These are phyloP conservation scores for Penicillium paxilli DNA, from an alignment of 495 filamentous ascomycete species.

Conservation along the genomic window DNA sequence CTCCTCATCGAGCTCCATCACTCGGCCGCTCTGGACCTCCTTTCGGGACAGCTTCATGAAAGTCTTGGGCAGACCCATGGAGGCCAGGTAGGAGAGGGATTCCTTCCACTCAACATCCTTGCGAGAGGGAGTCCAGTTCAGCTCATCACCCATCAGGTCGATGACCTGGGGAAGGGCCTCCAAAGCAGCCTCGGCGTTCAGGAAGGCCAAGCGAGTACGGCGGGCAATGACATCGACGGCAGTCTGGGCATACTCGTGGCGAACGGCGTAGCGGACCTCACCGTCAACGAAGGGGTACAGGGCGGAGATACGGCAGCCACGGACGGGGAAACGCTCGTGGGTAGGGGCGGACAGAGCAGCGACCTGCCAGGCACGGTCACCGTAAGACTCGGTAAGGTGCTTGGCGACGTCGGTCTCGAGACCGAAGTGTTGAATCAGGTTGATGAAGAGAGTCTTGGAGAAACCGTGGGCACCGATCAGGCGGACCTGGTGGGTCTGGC, in stretches of 20 bases:
- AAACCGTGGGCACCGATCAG: conserved; percentile 93
- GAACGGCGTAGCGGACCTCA: conserved; percentile 86
- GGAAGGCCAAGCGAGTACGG: conserved; percentile 83
- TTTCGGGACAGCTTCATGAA: conserved; percentile 69
- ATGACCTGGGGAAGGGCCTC: conserved; percentile 88
- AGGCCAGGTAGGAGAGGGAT: conserved; percentile 70
- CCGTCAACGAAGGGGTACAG: conserved; percentile 97
- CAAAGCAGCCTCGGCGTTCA: conserved; percentile 93
- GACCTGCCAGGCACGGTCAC: conserved; percentile 95
- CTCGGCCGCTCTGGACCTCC: conserved; percentile 76
- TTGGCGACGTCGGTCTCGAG: conserved; percentile 93
- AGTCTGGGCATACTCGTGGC: conserved; percentile 93
- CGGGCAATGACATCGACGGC: conserved; percentile 89
- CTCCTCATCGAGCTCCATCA: conserved; percentile 66
- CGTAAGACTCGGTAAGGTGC: conserved; percentile 86
- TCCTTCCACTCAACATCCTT: conserved; percentile 87
- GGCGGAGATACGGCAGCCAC: conserved; percentile 76
- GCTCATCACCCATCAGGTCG: conserved; percentile 88
- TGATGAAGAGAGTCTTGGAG: conserved; percentile 96
- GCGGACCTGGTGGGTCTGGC: conserved; percentile 89
- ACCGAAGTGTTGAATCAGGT: conserved; percentile 95
- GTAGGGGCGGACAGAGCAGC: conserved; percentile 82
- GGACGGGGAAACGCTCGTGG: conserved; percentile 79
- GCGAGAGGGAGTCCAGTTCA: conserved; percentile 75
- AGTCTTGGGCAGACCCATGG: conserved; percentile 82